Conservation (phyloP, 805 yeast genomes). For the Blastobotrys mokoenaii region DNA sequence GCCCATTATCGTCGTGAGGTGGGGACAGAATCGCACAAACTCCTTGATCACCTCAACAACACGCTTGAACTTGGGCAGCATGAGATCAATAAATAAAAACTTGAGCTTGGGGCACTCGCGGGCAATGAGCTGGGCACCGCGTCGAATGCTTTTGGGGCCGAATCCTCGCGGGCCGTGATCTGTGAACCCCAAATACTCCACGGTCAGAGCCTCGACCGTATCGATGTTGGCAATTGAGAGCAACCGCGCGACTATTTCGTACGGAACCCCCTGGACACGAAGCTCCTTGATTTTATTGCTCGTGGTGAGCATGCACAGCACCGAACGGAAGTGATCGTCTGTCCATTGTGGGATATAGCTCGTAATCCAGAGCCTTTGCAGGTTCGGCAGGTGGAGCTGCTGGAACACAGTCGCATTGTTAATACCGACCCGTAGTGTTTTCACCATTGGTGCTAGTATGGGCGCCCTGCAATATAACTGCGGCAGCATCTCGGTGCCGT, state of each 20-base stretch:
- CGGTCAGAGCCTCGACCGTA: background rate
- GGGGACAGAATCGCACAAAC: background rate
- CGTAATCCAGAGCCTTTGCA: background rate
- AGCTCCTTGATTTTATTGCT: background rate
- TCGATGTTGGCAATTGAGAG: background rate
- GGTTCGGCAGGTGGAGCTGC: background rate
- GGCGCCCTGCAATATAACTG: too few species aligned
- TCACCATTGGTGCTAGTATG: background rate
- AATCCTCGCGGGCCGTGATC: background rate
- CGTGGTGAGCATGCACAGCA: background rate
- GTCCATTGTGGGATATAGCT: too few species aligned
- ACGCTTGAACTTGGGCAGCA: background rate
- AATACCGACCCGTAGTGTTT: background rate
- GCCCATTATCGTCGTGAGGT: background rate
- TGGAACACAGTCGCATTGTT: background rate
- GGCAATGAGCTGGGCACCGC: background rate
- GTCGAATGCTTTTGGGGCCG: background rate
- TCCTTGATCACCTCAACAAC: background rate
- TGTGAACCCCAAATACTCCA: background rate
- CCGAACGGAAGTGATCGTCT: background rate
- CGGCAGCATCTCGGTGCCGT: background rate
- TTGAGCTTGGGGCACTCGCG: constrained; percentile 1
- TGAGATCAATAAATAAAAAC: background rate
- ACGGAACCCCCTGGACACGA: background rate
- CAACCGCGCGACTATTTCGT: background rate